A percentile compares a stretch with the other conserved stretches of the same genome.
Evolutionary conservation across 1,284 basidiomycete species (phyloP).

Genomic region (Entoloma clypeatum): DNA sequence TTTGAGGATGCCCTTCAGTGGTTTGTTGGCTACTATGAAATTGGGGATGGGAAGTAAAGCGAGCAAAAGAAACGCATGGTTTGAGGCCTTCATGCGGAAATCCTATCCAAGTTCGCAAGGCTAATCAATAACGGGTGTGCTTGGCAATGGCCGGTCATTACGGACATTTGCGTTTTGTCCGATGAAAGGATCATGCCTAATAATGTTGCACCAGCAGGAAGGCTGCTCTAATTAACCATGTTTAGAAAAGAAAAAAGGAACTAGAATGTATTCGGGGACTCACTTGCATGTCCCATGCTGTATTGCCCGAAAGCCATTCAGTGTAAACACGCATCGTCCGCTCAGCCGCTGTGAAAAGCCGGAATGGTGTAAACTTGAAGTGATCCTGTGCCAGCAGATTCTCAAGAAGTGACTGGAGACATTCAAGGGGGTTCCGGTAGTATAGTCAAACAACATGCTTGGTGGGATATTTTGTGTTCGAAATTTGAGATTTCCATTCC

Average conservation of each 20-base stretch:
- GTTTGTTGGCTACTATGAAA: slow-evolving; percentile 18
- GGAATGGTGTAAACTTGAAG: slow-evolving; percentile 21
- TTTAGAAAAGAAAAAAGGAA: slow-evolving; percentile 1
- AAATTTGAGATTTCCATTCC: slow-evolving; percentile 20
- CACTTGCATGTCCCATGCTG: slow-evolving; percentile 31
- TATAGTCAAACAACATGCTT: slow-evolving; percentile 9
- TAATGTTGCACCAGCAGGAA: slow-evolving; percentile 28
- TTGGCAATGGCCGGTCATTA: slow-evolving; percentile 26
- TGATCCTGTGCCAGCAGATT: slow-evolving; percentile 4
- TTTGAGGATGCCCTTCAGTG: slow-evolving; percentile 19
- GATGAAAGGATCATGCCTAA: slow-evolving; percentile 29
- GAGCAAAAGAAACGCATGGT: slow-evolving; percentile 27
- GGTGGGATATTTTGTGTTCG: slow-evolving; percentile 8
- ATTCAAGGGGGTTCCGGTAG: slow-evolving; percentile 5
- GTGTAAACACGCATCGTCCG: slow-evolving; percentile 22
- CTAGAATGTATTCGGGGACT: slow-evolving; percentile 2
- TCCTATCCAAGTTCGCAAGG: slow-evolving; percentile 31
- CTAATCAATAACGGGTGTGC: slow-evolving; percentile 34
- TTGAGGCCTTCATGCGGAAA: slow-evolving; percentile 27
- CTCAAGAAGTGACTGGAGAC: slow-evolving; percentile 7
- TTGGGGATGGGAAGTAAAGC: slow-evolving; percentile 29
- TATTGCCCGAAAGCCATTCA: slow-evolving; percentile 27
- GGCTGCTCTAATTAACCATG: slow-evolving; percentile 18
- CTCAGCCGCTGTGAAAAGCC: slow-evolving; percentile 17
- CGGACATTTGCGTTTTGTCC: slow-evolving; percentile 32